These are phyloP conservation scores for Pseudonitzschia pungens DNA, from an alignment of 108 stramenopile species.

Conservation along the genomic window DNA sequence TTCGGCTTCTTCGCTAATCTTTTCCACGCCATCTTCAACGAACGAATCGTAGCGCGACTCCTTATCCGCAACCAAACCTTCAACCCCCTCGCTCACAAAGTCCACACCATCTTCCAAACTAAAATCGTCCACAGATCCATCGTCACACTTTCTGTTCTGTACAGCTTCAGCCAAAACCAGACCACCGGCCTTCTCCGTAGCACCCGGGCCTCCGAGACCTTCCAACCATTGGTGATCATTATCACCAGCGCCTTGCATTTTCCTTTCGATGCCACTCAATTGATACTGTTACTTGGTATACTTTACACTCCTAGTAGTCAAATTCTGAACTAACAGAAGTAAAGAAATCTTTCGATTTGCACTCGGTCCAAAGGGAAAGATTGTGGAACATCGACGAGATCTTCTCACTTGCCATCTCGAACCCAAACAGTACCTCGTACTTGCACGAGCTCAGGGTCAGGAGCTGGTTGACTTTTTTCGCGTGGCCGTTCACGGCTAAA, in stretches of 20 bases:
- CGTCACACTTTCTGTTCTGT: background rate
- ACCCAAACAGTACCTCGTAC: too few species aligned
- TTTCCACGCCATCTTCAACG: too few species aligned
- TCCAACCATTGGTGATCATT: background rate
- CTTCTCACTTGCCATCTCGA: too few species aligned
- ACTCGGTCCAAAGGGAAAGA: background rate
- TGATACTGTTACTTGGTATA: background rate
- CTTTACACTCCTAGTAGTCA: background rate
- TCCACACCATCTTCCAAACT: background rate
- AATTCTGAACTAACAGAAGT: background rate
- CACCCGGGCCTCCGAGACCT: background rate
- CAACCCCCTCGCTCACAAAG: too few species aligned
- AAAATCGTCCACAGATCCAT: background rate
- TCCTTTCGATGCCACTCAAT: background rate
- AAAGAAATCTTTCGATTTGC: constrained; percentile 2
- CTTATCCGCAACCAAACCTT: too few species aligned
- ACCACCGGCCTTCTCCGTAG: background rate
- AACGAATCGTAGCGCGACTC: too few species aligned
- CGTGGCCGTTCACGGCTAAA: too few species aligned
- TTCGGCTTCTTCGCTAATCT: too few species aligned
- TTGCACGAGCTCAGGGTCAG: too few species aligned
- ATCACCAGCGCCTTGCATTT: constrained; percentile 1
- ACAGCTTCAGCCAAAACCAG: background rate
- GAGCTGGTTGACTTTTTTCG: too few species aligned
- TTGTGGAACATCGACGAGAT: background rate